Evolutionary conservation across 306 rosid species (phyloP), one percentile per base, ranked within the genome.

Genomic region (Corylus americana): DNA sequence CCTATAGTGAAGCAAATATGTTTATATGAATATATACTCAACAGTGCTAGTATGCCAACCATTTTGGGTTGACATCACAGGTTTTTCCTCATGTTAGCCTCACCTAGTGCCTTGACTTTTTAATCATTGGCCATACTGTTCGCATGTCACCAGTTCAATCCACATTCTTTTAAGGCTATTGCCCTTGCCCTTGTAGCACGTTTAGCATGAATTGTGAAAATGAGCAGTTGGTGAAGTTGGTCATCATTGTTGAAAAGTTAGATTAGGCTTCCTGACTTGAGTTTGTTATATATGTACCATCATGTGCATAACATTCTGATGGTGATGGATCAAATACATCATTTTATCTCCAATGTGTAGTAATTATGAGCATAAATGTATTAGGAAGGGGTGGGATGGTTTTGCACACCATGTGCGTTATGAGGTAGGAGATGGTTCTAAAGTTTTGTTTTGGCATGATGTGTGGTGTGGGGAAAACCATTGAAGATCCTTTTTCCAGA

Each of bases 241-340:
- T 17, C 22, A 12, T 62, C 79, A 72, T 63, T 18, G 70, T 76
- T 79, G 75, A 81, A 74, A 55, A 37, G 73, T 51, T 53, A 76
- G 67, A 55, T 8, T 7, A 29, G 22, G 39, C 64, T 42, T 42
- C 54, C 62, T 75, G 77, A 79, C 49, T 77, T 75, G 58, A 80
- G 76, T 58, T 50, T 64, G 31, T 44, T 39, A 63, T 29, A 63
- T 22, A 12, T 71, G 75, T 27, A 49, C 55, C 53, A 54, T 75
- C 42, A 80, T 57, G 47, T 80, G 61, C 63, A 62, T 71, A 54
- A 63, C 29, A 78, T 78, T 22, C 51, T 25, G 66, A 50, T 48
- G 74, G 42, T 14, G 25, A 31, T 35, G 25, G 61, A 55, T 37
- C n/a, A 64, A 17, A 39, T 17, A 59, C 4, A 25, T 37, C 72